These are phyloP conservation scores for Nemania sp. DNA, from an alignment of 2,329 filamentous ascomycete genomes.

Conservation along the genomic window DNA sequence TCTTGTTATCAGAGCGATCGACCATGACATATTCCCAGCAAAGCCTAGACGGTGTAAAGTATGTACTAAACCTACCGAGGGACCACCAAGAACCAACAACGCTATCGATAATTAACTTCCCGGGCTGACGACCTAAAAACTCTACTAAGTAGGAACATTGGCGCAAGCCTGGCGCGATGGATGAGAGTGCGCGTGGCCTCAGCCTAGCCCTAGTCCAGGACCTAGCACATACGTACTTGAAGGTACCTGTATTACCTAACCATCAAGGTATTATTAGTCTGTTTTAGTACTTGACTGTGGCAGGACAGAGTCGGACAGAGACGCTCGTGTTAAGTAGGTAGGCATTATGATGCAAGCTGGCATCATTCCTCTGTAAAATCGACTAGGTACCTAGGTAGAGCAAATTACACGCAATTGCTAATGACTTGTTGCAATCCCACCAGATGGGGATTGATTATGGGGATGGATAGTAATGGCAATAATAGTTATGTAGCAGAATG, in stretches of 20 bases:
- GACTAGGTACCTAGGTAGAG: too few relatives aligned
- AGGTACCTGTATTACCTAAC: too few relatives aligned
- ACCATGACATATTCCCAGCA: conserved; percentile 12
- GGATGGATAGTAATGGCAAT: conserved; percentile 29
- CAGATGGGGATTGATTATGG: conserved; percentile 4
- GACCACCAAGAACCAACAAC: conserved; percentile 17
- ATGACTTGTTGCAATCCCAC: conserved; percentile 25
- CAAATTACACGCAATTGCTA: conserved; percentile 32
- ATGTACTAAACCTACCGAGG: conserved; percentile 2
- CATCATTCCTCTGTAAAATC: conserved; percentile 41
- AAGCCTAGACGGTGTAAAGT: neutral
- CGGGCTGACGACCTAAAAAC: neutral
- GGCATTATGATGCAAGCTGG: conserved; percentile 42
- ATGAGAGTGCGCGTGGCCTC: conserved; percentile 15
- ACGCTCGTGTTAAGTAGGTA: neutral
- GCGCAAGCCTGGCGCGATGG: conserved; percentile 3
- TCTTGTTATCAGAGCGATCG: conserved; percentile 21
- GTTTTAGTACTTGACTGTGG: neutral
- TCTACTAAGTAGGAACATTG: neutral
- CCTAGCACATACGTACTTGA: too few relatives aligned
- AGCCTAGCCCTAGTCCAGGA: neutral
- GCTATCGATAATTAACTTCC: conserved; percentile 15
- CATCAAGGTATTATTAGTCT: conserved; percentile 6
- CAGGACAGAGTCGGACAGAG: neutral
- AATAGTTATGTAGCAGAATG: conserved; percentile 42